Conservation (phyloP, 352 stramenopile species). For the Globisporangium nagaii region DNA sequence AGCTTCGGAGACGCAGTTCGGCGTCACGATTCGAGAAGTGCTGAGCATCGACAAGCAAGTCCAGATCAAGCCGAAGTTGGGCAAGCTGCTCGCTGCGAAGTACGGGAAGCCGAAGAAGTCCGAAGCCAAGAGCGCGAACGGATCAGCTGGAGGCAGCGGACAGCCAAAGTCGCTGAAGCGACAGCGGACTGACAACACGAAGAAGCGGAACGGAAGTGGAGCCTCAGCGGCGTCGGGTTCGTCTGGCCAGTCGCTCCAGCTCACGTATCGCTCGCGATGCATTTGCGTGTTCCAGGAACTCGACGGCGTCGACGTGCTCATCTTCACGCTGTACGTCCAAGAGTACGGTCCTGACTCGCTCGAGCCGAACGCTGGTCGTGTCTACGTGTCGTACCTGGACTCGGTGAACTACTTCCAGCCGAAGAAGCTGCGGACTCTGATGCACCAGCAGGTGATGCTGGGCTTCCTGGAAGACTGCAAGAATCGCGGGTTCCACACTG, state of each 20-base stretch:
- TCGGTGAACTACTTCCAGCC: conserved; percentile 89
- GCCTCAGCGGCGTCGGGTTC: conserved; percentile 11
- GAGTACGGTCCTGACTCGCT: conserved; percentile 78
- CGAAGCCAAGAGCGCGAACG: conserved; percentile 13
- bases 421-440: conserved; percentile 82
- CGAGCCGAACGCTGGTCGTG: conserved; percentile 66
- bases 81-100: conserved; percentile 59
- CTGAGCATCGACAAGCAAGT: conserved; percentile 85
- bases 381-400: conserved; percentile 88
- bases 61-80: conserved; percentile 83
- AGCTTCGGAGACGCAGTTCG: conserved; percentile 74
- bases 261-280: conserved; percentile 85
- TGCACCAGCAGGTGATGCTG: conserved; percentile 88
- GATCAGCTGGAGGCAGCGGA: conserved; percentile 12
- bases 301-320: conserved; percentile 82
- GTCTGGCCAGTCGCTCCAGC: conserved; percentile 37
- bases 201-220: conserved; percentile 24
- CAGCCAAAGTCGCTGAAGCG: conserved; percentile 69
- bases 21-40: conserved; percentile 82
- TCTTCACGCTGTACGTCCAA: conserved; percentile 88
- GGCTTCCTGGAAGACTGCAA: conserved; percentile 86
- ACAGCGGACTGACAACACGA: conserved; percentile 26
- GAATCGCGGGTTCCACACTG: conserved; percentile 81
- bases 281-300: conserved; percentile 89
- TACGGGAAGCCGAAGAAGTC: conserved; percentile 57